These are phyloP conservation scores for Talaromyces sp. DNA, from an alignment of 2,329 filamentous ascomycete genomes.

Conservation along the genomic window DNA sequence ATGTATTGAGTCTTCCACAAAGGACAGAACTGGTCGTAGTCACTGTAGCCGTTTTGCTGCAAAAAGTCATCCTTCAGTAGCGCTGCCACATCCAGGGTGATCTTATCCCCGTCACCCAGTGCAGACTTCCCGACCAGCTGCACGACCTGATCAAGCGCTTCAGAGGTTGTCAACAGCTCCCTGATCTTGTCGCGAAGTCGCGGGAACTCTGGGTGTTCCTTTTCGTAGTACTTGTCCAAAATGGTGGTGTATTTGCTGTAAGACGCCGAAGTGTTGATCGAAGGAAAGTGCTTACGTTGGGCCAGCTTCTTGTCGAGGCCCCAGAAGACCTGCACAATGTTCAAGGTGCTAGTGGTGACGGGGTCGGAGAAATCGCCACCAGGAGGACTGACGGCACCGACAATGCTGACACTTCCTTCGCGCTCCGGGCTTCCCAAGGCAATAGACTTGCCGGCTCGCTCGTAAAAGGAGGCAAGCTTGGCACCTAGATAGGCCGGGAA, in stretches of 20 bases:
- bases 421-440: constrained; percentile 85
- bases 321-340: constrained; percentile 99
- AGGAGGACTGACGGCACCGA: constrained; percentile 93
- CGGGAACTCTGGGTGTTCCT: constrained; percentile 91
- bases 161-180: constrained; percentile 88
- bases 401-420: constrained; percentile 90
- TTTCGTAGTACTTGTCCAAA: constrained; percentile 90
- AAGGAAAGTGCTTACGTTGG: constrained; percentile 98
- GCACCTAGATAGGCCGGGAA: constrained; percentile 96
- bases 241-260: constrained; percentile 94
- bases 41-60: constrained; percentile 98
- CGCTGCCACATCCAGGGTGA: constrained; percentile 86
- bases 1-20: constrained; percentile 99
- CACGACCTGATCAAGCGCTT: constrained; percentile 97
- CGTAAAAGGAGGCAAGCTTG: constrained; percentile 98
- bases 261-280: constrained; percentile 88
- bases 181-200: constrained; percentile 87
- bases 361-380: constrained; percentile 99
- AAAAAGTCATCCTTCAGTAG: constrained; percentile 98
- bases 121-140: constrained; percentile 98
- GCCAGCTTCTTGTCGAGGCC: constrained; percentile 99
- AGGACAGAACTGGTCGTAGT: constrained; percentile 98
- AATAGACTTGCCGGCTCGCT: constrained; percentile 85
- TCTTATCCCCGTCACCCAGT: constrained; percentile 94
- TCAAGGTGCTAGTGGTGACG: constrained; percentile 85